Evolutionary conservation across 495 filamentous ascomycete species (phyloP).

Genomic region (Lasiosphaeria miniovina): DNA sequence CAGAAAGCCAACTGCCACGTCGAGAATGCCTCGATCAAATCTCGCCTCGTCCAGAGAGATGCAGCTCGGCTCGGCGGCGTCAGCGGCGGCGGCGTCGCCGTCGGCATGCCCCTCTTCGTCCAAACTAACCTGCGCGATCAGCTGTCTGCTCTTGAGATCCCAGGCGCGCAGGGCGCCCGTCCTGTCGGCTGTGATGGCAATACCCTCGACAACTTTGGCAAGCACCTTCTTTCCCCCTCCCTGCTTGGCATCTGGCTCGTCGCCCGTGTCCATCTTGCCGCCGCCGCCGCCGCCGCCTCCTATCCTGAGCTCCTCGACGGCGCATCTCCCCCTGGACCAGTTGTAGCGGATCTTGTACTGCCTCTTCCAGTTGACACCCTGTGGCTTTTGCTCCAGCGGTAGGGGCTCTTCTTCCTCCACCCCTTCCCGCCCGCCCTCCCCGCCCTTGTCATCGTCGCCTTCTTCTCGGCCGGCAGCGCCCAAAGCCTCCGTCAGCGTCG

Average conservation of each 20-base stretch:
- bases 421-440: background rate
- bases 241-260: background rate
- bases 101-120: conserved; percentile 13
- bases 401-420: conserved; percentile 2
- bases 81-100: conserved; percentile 15
- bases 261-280: background rate
- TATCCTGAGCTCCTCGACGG: conserved; percentile 71
- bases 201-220: conserved; percentile 67
- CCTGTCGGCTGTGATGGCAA: conserved; percentile 76
- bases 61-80: conserved; percentile 55
- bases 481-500: background rate
- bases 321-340: conserved; percentile 82
- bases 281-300: conserved; percentile 23
- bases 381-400: conserved; percentile 38
- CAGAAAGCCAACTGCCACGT: conserved; percentile 69
- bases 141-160: conserved; percentile 59
- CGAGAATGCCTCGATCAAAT: conserved; percentile 36
- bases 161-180: conserved; percentile 70
- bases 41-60: conserved; percentile 58
- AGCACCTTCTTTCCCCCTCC: conserved; percentile 44
- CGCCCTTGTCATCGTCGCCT: background rate
- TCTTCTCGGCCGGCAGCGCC: background rate
- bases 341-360: conserved; percentile 90
- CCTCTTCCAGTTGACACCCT: conserved; percentile 68
- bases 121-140: conserved; percentile 49